Evolutionary conservation across 129 eudicot species (phyloP), one percentile per base, ranked within the genome.

Genomic region (Artemisia annua): DNA sequence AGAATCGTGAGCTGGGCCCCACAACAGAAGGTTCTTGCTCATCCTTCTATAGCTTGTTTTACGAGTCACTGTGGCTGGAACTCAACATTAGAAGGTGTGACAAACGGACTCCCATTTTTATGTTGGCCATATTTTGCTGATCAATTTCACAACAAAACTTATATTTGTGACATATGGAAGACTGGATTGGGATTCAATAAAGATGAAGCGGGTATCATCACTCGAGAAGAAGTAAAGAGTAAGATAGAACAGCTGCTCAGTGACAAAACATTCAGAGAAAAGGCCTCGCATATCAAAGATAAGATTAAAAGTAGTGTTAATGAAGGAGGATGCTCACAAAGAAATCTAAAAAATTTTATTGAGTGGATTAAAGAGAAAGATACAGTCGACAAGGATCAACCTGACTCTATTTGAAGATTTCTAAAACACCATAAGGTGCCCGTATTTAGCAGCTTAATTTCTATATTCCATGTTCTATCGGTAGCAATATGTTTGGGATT

Each of bases 11-110:
- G 67, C 6, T 90, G 97, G 97, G 86, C 93, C n/a, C 92, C 93
- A 1, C 96, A 90, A 51, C 84, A 85, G 66, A 64, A 73, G 73
- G 87, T 87, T 13, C 20, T 90, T 0, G 61, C 77, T 5, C 96
- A 90, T 53, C 88, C 87, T 70, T 87, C 92, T 1, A 68, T 91
- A 11, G 88, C 88, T 18, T 86, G 92, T 56, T 91, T 91, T 24
- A 2, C 84, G 55, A 86, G 83, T 62, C 95, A 91, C 12, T 88
- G 92, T 56, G 95, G 97, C 15, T 88, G 97, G 90, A 87, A 89
- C 63, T 90, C 96, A 7, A 85, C 83, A 17, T 15, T 81, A 18
- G 93, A 87, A 70, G 86, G 87, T 43, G 61, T 85, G 24, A 75
- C 85, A 67, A 82, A 79, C 28, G 96, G 93, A 9, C 56, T 85